Evolutionary conservation across 352 stramenopile genomes (phyloP), one percentile per base, ranked within the genome.

Genomic region (Thraustochytrium striatum): DNA sequence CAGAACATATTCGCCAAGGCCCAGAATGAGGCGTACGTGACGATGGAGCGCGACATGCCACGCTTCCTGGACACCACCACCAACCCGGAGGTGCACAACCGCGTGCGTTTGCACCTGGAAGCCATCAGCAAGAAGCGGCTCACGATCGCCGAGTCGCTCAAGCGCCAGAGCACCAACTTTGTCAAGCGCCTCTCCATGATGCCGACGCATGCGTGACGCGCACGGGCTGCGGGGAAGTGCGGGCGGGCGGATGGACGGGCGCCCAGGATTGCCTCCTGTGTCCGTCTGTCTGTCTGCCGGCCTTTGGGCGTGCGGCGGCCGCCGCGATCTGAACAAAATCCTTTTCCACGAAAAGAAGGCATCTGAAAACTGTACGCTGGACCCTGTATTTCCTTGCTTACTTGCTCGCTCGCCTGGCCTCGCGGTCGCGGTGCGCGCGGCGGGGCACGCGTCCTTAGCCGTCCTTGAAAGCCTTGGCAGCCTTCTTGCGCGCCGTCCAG

Each of bases 21-120:
- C 30, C 19, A 39, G 5, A 30, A 75, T 3, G 65, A 75, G 47
- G 65, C 65, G 21, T 75, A 38, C 16, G 30, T 8, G 39, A 75
- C 65, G 3, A 75, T 75, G 65, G 65, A 75, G 65, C 32, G 35
- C 0, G 65, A 75, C 52, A 28, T 75, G 36, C 65, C 65, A 21
- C 65, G 65, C 11, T 75, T 75, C 30, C 32, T 75, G 7, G 65
- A 58, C n/a, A 50, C 43, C 30, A 61, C 32, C 35, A 32, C 9
- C 21, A 32, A 75, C 8, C 32, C 43, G 32, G 65, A 39, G 5
- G 21, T 61, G 1, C 32, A 61, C 21, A 43, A 75, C 11, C 65
- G 65, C 50, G 39, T 75, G 44, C 30, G 30, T 21, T 75, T 61
- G 13, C 61, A 75, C 32, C 41, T 8, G 32, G 30, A 38, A 72